A percentile compares a stretch with the other conserved stretches of the same genome.
Evolutionary conservation across 495 filamentous ascomycete species (phyloP).

Genomic region (Aspergillus sclerotioniger): DNA sequence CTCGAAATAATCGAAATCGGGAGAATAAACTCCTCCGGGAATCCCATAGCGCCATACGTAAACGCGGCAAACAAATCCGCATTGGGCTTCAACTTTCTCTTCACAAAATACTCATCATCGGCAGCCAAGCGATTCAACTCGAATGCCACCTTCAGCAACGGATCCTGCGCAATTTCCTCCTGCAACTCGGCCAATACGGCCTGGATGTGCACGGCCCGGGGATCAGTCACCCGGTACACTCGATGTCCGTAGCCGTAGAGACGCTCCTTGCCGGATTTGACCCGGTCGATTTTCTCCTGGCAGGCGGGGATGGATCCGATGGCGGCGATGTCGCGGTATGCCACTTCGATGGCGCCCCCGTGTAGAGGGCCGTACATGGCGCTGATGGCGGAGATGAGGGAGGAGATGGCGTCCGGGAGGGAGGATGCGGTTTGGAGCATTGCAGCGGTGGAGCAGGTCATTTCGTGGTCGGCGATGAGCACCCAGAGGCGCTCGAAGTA

Average conservation of each 20-base stretch:
- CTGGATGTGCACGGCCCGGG: background rate
- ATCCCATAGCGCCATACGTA: background rate
- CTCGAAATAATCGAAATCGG: background rate
- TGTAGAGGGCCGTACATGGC: slow-evolving; percentile 51
- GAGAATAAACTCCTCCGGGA: background rate
- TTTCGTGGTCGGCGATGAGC: slow-evolving; percentile 50
- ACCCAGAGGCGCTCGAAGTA: slow-evolving; percentile 15
- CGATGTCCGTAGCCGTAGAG: slow-evolving; percentile 57
- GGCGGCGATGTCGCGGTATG: slow-evolving; percentile 40
- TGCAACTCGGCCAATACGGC: background rate
- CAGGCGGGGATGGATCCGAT: slow-evolving; percentile 43
- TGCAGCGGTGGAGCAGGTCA: slow-evolving; percentile 53
- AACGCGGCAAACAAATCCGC: background rate
- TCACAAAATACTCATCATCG: background rate
- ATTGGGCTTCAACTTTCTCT: background rate
- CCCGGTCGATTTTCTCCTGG: slow-evolving; percentile 31
- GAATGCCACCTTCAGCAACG: background rate
- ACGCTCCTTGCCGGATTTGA: slow-evolving; percentile 44
- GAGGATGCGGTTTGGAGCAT: slow-evolving; percentile 49
- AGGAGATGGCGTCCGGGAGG: slow-evolving; percentile 44
- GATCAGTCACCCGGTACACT: slow-evolving; percentile 38
- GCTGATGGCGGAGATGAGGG: slow-evolving; percentile 35
- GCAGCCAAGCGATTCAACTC: background rate
- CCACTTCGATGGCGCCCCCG: slow-evolving; percentile 51
- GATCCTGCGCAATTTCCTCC: background rate